A percentile compares a stretch with the other conserved stretches of the same genome.
Evolutionary conservation across 176 grass and related monocot genomes (phyloP).

Genomic region (Oryza australiensis): DNA sequence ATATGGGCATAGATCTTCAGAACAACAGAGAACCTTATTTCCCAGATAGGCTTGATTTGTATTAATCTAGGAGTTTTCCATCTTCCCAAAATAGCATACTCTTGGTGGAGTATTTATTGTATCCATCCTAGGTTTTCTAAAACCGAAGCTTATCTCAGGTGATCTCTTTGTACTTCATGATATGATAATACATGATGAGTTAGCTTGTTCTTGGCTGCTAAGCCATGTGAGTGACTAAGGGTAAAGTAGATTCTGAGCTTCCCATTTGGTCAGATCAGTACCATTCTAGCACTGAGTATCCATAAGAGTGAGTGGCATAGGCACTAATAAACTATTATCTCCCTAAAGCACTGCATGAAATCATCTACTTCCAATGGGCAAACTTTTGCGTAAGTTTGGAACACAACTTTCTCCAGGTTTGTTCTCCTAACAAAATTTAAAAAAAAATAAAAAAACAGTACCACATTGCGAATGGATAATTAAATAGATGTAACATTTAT

Average conservation of each 20-base stretch:
- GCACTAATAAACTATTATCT: background rate
- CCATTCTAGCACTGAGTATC: background rate
- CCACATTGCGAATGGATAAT: background rate
- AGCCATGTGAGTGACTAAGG: background rate
- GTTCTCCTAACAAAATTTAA: background rate
- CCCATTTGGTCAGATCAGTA: background rate
- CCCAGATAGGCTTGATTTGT: background rate
- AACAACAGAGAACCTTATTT: background rate
- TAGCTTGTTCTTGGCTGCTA: background rate
- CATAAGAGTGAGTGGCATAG: background rate
- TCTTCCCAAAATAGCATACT: slow-evolving; percentile 1
- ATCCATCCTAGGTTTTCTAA: slow-evolving; percentile 27
- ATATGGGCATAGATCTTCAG: slow-evolving; percentile 72
- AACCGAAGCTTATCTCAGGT: background rate
- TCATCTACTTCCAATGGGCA: background rate
- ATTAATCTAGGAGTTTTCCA: slow-evolving; percentile 6
- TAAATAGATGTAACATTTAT: background rate
- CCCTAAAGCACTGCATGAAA: background rate
- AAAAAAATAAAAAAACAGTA: background rate
- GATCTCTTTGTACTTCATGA: slow-evolving; percentile 5
- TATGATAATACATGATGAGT: background rate
- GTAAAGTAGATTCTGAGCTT: slow-evolving; percentile 2
- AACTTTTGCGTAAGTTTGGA: background rate
- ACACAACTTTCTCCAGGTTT: slow-evolving; percentile 1
- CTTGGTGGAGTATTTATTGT: slow-evolving; percentile 21